Evolutionary conservation across 768 basidiomycete species (phyloP).

Genomic region (Pleurotus tuber-regium): DNA sequence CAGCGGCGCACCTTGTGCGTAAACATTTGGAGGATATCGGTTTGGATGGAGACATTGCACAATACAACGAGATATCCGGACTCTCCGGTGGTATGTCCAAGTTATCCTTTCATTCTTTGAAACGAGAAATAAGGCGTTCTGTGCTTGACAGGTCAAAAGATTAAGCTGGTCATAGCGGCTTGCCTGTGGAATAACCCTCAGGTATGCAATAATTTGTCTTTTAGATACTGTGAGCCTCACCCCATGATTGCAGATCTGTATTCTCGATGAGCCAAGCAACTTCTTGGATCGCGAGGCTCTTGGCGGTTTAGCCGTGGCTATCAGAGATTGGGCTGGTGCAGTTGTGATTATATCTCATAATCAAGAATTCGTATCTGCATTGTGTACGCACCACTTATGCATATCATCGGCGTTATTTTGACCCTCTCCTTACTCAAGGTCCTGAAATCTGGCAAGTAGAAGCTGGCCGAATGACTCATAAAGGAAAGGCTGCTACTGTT

Average conservation of each 20-base stretch:
- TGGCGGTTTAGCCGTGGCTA: slow-evolving; percentile 92
- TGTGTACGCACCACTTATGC: slow-evolving; percentile 53
- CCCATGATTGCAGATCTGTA: slow-evolving; percentile 69
- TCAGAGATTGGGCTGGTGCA: slow-evolving; percentile 92
- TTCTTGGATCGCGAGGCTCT: slow-evolving; percentile 96
- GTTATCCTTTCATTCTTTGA: slow-evolving; percentile 17
- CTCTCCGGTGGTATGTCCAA: slow-evolving; percentile 90
- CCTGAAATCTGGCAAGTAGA: slow-evolving; percentile 97
- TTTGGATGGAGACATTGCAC: slow-evolving; percentile 94
- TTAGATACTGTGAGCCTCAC: too few relatives aligned
- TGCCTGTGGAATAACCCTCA: slow-evolving; percentile 97
- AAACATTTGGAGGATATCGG: slow-evolving; percentile 96
- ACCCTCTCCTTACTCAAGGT: slow-evolving; percentile 38
- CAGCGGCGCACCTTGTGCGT: slow-evolving; percentile 73
- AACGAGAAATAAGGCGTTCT: slow-evolving; percentile 13
- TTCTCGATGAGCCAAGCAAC: slow-evolving; percentile 91
- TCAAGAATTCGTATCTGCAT: slow-evolving; percentile 78
- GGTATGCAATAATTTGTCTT: too few relatives aligned
- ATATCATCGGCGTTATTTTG: slow-evolving; percentile 3
- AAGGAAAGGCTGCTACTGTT: slow-evolving; percentile 83
- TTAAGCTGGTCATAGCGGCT: slow-evolving; percentile 93
- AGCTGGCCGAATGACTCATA: slow-evolving; percentile 76
- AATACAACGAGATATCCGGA: slow-evolving; percentile 96
- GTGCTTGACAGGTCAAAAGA: slow-evolving; percentile 86
- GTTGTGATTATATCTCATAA: slow-evolving; percentile 98